These are phyloP conservation scores for Alternaria consortialis DNA, from an alignment of 2,329 filamentous ascomycete species.

Conservation along the genomic window DNA sequence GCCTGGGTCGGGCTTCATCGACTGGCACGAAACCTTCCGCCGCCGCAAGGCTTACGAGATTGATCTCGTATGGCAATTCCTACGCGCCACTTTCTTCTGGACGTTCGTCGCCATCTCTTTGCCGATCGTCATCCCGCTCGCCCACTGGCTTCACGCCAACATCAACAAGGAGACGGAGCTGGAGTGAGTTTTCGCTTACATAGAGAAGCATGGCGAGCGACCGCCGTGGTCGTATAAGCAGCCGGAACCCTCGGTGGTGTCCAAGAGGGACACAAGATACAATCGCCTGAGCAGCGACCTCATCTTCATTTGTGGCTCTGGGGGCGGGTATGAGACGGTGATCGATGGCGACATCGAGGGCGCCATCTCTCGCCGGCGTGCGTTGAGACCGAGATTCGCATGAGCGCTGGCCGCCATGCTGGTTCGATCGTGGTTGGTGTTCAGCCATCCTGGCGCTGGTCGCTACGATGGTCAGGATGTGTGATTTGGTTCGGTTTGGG, in stretches of 20 bases:
- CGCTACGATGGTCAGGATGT: background rate
- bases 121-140: background rate
- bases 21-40: slow-evolving; percentile 14
- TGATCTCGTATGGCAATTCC: background rate
- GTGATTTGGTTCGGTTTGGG: background rate
- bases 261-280: slow-evolving; percentile 18
- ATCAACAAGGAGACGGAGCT: background rate
- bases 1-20: slow-evolving; percentile 20
- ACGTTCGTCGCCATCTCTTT: background rate
- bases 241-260: background rate
- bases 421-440: background rate
- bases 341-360: slow-evolving; percentile 15
- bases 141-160: background rate
- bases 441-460: background rate
- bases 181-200: slow-evolving; percentile 1
- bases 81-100: slow-evolving; percentile 1
- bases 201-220: slow-evolving; percentile 5
- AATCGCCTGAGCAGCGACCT: slow-evolving; percentile 14
- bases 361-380: slow-evolving; percentile 10
- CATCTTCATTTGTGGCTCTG: slow-evolving; percentile 16
- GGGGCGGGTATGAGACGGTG: slow-evolving; percentile 13
- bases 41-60: slow-evolving; percentile 11
- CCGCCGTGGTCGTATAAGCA: slow-evolving; percentile 7
- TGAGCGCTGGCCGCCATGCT: slow-evolving; percentile 12
- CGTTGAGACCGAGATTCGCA: slow-evolving; percentile 12